Evolutionary conservation across 2,329 filamentous ascomycete genomes (phyloP), one percentile per base, ranked within the genome.

Genomic region (Arthrobotrys iridis): DNA sequence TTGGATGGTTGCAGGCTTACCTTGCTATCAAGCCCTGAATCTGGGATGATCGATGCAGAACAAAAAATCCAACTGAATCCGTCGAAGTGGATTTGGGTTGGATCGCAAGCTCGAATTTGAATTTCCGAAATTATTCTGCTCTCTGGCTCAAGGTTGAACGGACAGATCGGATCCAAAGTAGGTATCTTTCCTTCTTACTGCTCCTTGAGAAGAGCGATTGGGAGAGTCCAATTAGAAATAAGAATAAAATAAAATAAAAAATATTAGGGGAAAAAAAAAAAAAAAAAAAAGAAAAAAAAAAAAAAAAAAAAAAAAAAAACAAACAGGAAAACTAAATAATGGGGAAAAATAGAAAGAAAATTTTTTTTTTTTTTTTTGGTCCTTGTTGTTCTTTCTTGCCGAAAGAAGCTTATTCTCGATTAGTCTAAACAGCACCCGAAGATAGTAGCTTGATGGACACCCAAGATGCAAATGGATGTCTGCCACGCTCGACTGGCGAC

Each of bases 331-430:
- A n/a, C n/a, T n/a, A n/a, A n/a, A n/a, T n/a, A n/a, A n/a, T n/a
- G n/a, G n/a, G n/a, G n/a, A n/a, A 37, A 55, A 35, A 15, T 28
- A 26, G n/a, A n/a, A 55, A 63, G 24, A 59, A 52, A 52, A 24
- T 33, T 52, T 66, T 46, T 41, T 64, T 35, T 35, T 46, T 35
- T 30, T 59, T 45, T 43, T 59, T 20, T 41, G 13, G 41, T 35
- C 24, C 6, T 15, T 30, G 5, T 59, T 41, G 15, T 24, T 35
- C 37, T 11, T 30, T 50, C 20, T 28, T 46, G 26, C 28, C 60
- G 10, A 46, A 40, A 60, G 55, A 68, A 60, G 55, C 64, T 68
- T 58, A 48, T 68, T 67, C 64, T 59, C 64, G 33, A 52, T 60
- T 52, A 4, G 26, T 20, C 24, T 10, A 5, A 33, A 7, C 13